A percentile compares a stretch with the other conserved stretches of the same genome.
These are phyloP conservation scores for Saccharum officinarum DNA, from an alignment of 176 grass and related monocot genomes.

Conservation along the genomic window DNA sequence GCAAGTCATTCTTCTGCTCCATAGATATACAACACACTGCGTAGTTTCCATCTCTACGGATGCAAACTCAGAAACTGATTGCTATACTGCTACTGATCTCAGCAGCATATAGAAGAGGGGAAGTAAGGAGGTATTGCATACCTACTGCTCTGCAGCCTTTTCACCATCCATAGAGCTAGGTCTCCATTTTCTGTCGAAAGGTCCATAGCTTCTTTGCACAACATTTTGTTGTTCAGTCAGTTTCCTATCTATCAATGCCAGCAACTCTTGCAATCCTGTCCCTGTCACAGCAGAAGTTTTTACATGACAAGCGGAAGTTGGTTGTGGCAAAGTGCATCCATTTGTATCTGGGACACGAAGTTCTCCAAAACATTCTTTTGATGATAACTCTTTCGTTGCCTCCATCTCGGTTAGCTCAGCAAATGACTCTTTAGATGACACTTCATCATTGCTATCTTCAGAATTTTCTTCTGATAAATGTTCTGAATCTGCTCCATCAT, in stretches of 20 bases:
- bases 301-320: constrained; percentile 47
- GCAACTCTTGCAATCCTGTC: constrained; percentile 75
- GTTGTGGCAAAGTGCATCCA: constrained; percentile 32
- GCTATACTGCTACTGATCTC: background rate
- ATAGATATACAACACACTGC: background rate
- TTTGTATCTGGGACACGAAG: constrained; percentile 11
- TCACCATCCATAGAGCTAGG: constrained; percentile 45
- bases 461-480: constrained; percentile 44
- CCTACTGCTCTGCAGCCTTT: constrained; percentile 67
- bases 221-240: constrained; percentile 52
- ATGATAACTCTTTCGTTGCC: constrained; percentile 19
- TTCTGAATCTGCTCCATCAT: constrained; percentile 50
- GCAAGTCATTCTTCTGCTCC: too few species aligned
- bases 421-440: constrained; percentile 29
- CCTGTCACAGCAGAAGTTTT: constrained; percentile 79
- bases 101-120: background rate
- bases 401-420: constrained; percentile 22
- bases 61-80: constrained; percentile 17
- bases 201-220: constrained; percentile 64
- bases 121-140: constrained; percentile 15
- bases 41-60: background rate
- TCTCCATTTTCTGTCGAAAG: constrained; percentile 92
- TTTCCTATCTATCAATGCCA: constrained; percentile 71
- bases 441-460: constrained; percentile 26
- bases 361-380: constrained; percentile 27